Percentiles rank a stretch among this genome's conserved stretches.
Conservation (phyloP, 2,329 filamentous ascomycete species). For the Alternaria ventricosa region DNA sequence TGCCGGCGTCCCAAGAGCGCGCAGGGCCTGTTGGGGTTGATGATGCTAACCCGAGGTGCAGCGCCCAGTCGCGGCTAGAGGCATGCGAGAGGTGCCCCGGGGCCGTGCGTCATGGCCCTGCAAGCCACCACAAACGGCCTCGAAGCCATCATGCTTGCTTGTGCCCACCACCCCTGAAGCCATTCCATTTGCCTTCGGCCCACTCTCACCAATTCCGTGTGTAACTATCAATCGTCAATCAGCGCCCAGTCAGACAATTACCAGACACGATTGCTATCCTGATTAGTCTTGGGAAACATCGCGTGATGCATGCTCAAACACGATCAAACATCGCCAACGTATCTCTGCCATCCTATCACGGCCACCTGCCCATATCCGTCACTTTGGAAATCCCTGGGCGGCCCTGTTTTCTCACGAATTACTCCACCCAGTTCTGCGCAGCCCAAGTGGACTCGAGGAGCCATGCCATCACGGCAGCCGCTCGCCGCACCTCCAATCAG, state of each 20-base stretch:
- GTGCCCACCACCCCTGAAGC: not conserved
- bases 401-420: not conserved
- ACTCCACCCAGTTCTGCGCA: not conserved
- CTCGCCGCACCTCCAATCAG: not conserved
- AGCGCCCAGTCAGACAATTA: not conserved
- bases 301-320: not conserved
- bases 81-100: not conserved
- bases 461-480: not conserved
- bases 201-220: constrained; percentile 9
- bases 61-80: constrained; percentile 6
- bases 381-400: not conserved
- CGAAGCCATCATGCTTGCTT: constrained; percentile 4
- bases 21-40: not conserved
- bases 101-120: not conserved
- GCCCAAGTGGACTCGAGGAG: not conserved
- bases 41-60: constrained; percentile 8
- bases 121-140: constrained; percentile 14
- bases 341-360: not conserved
- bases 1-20: constrained; percentile 1
- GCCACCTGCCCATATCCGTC: not conserved
- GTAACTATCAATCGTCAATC: not conserved
- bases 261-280: not conserved
- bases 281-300: not conserved
- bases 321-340: not conserved
- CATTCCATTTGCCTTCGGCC: constrained; percentile 1